Base-by-base conservation (phyloP, 169 alveolate genomes). In the Cryptosporidium meleagridis region DNA sequence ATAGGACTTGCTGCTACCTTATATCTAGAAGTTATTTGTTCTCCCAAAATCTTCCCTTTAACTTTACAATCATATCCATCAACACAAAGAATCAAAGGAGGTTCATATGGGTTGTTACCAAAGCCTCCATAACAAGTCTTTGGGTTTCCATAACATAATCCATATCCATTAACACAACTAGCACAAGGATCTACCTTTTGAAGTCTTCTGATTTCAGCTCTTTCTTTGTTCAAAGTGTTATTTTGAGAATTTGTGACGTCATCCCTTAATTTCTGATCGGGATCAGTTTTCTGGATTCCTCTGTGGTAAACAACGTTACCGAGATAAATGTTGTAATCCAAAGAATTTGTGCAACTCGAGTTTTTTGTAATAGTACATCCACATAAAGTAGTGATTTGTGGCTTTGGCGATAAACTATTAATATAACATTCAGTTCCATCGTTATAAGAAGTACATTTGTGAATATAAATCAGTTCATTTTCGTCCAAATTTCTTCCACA, bases 51-150 rank as follows among this genome's bases (percentile, higher is more conserved):
- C 45, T 80, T 80, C n/a, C 80, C 89, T 51, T 80, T 80, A 26
- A 80, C 75, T 21, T 58, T 59, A 14, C 89, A 80, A 37, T 80
- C 89, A 62, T 80, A 80, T n/a, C 89, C 89, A 41, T 80, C 89
- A 4, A 80, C 89, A 62, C 89, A 80, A 23, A 59, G 69, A 37
- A 80, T 80, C 14, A 62, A 9, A 10, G 89, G 89, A 31, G 89
- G 89, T 10, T 80, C 75, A 51, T 80, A 80, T 1, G 89, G 89
- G 14, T 80, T 65, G 48, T 80, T 80, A 26, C 89, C 89, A 80
- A 80, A 80, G 31, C 89, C 89, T 41, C 89, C 89, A 62, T 80
- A 80, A 41, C 89, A 80, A n/a, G 89, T 80, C 16, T 59, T 80
- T 21, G 89, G 89, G 12, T 44, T 80, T 3, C 89, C 89, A 35